Base-by-base conservation (phyloP, 2,329 filamentous ascomycete genomes). In the Aureobasidium pullulans region DNA sequence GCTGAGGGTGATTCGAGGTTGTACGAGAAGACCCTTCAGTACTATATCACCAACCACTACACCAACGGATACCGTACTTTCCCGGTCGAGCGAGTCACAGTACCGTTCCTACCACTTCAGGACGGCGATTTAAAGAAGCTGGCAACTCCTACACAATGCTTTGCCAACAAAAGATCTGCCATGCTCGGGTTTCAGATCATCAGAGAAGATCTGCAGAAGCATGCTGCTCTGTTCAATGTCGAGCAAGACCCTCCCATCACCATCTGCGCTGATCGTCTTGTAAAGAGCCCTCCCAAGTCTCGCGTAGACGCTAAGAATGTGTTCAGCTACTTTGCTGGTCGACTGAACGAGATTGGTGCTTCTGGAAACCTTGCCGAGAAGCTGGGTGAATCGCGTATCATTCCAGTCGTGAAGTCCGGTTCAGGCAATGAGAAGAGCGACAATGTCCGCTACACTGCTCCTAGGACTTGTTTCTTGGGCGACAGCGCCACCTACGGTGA, bases 221-320 rank as follows among this genome's bases (percentile, higher is more conserved):
- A 97, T 76, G 89, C 91, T 15, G 78, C 81, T 58, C 93, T 94
- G 74, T 91, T 99, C 67, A 92, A 91, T 1, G 91, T 99, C 5
- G 81, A 82, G n/a, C 75, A 82, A 57, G 86, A 99, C 70, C 94
- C 95, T 0, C 84, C 86, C 0, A 88, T 97, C 62, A 78, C 79
- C 1, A 83, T 87, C 29, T 96, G 91, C 68, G 83, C 95, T 11
- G 85, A 87, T 42, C 81, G 84, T 29, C 76, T 99, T 42, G 76
- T 93, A 31, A 80, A 81, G 32, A 83, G 81, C 2, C 91, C 92
- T 34, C 93, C 94, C 1, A 79, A 79, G 59, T 85, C 81, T 40
- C 79, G 81, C 23, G 73, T 76, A 7, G 83, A 87, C 60, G 94
- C 93, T 0, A 80, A 83, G 42, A 79, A 81, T 3, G 71, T 95